Evolutionary conservation across 1,284 basidiomycete species (phyloP).

Genomic region (Fereydounia khargensis): DNA sequence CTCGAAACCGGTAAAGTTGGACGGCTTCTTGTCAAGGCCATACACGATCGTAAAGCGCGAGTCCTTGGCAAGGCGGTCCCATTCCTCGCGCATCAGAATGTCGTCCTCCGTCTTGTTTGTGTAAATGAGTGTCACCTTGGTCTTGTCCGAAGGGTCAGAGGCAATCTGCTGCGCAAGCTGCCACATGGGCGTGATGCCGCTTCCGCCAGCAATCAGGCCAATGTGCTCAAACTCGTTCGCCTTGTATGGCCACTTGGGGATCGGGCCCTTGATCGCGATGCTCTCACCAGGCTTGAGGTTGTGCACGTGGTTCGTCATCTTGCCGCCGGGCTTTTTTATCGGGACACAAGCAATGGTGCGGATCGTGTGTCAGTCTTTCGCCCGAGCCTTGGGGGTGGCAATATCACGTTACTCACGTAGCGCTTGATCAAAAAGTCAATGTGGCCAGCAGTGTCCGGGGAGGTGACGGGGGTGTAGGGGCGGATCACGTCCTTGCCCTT

Average conservation of each 20-base stretch:
- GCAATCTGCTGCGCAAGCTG: slow-evolving; percentile 58
- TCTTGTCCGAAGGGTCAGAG: slow-evolving; percentile 73
- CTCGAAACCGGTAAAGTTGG: slow-evolving; percentile 64
- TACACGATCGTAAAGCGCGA: slow-evolving; percentile 75
- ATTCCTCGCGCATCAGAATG: slow-evolving; percentile 79
- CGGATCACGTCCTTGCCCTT: slow-evolving; percentile 87
- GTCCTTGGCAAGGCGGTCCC: slow-evolving; percentile 63
- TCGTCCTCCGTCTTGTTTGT: slow-evolving; percentile 87
- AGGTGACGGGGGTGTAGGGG: slow-evolving; percentile 59
- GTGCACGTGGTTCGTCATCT: slow-evolving; percentile 59
- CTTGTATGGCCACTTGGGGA: slow-evolving; percentile 55
- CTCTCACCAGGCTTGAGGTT: slow-evolving; percentile 73
- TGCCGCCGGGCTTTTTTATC: slow-evolving; percentile 33
- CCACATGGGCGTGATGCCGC: slow-evolving; percentile 65
- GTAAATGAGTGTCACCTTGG: slow-evolving; percentile 89
- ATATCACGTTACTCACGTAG: slow-evolving; percentile 47
- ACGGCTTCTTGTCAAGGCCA: slow-evolving; percentile 74
- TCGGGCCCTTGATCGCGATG: slow-evolving; percentile 74
- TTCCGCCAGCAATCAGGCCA: slow-evolving; percentile 85
- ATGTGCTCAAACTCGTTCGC: slow-evolving; percentile 65
- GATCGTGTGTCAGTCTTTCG: too few species aligned
- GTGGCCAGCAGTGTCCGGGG: slow-evolving; percentile 44
- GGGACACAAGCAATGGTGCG: too few species aligned
- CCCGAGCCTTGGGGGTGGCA: not conserved
- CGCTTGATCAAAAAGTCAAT: slow-evolving; percentile 75